These are phyloP conservation scores for Lachnellula subtilissima DNA, from an alignment of 2,329 filamentous ascomycete genomes.

Conservation along the genomic window DNA sequence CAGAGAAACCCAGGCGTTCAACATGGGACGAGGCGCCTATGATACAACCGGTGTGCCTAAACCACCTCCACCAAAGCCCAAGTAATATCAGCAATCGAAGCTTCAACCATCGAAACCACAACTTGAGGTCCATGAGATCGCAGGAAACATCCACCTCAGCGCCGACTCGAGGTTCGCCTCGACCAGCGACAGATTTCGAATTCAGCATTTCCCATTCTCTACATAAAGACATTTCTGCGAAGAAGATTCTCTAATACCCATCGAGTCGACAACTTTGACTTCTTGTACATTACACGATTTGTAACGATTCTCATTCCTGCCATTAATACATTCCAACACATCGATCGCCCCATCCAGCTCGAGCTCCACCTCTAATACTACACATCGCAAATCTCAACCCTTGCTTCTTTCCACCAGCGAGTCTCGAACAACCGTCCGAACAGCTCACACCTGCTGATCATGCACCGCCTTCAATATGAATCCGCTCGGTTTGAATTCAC, in stretches of 20 bases:
- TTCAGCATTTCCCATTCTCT: conserved; percentile 5
- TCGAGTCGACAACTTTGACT: conserved; percentile 4
- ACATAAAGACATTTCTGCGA: conserved; percentile 14
- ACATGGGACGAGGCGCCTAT: conserved; percentile 50
- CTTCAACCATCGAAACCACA: conserved; percentile 6
- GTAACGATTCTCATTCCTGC: conserved; percentile 27
- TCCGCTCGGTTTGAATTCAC: conserved; percentile 7
- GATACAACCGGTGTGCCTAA: conserved; percentile 47
- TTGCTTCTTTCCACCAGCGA: conserved; percentile 10
- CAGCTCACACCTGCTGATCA: not conserved
- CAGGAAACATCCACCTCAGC: conserved; percentile 10
- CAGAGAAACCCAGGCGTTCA: conserved; percentile 30
- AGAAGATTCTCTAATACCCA: conserved; percentile 18
- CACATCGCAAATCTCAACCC: conserved; percentile 3
- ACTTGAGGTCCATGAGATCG: conserved; percentile 10
- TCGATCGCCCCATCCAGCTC: conserved; percentile 3
- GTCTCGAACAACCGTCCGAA: conserved; percentile 21
- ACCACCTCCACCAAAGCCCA: conserved; percentile 35
- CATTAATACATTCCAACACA: conserved; percentile 17
- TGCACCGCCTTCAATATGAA: not conserved
- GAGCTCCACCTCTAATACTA: conserved; percentile 8
- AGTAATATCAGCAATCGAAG: conserved; percentile 18
- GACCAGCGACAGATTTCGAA: conserved; percentile 4
- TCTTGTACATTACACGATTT: conserved; percentile 25
- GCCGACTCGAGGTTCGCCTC: conserved; percentile 4